Evolutionary conservation across 192 early-diverging fungal genomes (phyloP), one percentile per base, ranked within the genome.

Genomic region (Rhizophagus clarus): DNA sequence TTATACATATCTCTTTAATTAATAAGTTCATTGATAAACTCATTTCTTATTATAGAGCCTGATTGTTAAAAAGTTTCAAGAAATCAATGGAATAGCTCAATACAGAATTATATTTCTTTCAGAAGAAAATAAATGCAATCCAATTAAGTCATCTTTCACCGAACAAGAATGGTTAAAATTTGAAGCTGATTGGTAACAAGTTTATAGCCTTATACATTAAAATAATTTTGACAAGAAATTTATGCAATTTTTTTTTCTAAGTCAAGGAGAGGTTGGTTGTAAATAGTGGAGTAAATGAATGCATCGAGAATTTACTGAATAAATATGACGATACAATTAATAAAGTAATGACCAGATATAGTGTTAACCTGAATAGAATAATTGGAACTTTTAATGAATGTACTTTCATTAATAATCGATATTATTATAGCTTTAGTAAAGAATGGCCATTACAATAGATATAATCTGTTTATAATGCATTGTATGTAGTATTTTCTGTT

Each of bases 391-490:
- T 73, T 10, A 73, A 73, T 2, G 10, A 73, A 3, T 49, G 7
- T 73, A 73, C 45, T 11, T 28, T 73, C 26, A 73, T 73, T 24
- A 60, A 73, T 24, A 60, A 73, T 73, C 47, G n/a, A 12, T 1
- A 32, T 73, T 31, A 20, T 47, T 73, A 73, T 73, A 47, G 4
- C 2, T 47, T 73, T 73, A 49, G 45, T 73, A 73, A 73, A 24
- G n/a, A 47, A 24, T 73, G 45, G 47, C 47, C 12, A 20, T 73
- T 73, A 34, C 26, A 73, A 22, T 73, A 4, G 24, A 73, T 12
- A 34, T 26, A 73, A 73, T 73, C 71, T 2, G 24, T 73, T 56
- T 73, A 73, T 56, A 73, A 73, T 73, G 45, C n/a, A 73, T 69
- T 69, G 34, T 69, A 69, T 29, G 15, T 69, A 69, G 34, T 68